Percentiles rank a stretch among this genome's conserved stretches.
phyloP scores from a whole-genome alignment of 495 filamentous ascomycete species.

The Xylaria intraflava region DNA sequence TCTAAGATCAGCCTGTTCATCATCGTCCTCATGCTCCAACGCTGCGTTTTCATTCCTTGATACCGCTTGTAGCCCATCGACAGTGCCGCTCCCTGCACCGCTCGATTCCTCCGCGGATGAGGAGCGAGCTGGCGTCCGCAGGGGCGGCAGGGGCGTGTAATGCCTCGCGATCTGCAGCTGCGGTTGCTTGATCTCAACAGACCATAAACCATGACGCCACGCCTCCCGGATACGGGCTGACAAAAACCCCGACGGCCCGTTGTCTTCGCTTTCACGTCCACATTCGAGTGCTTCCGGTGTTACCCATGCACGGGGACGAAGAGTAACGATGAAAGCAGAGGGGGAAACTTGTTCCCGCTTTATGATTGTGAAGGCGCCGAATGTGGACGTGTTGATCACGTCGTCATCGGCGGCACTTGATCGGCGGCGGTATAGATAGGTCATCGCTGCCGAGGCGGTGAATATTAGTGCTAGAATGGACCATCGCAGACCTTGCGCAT shows the following conservation, averaged over 20 bases:
- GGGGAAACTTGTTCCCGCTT: constrained; percentile 63
- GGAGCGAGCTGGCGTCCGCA: constrained; percentile 8
- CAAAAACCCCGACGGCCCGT: not conserved
- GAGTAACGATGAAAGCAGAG: constrained; percentile 67
- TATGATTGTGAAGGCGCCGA: constrained; percentile 59
- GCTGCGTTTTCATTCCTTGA: constrained; percentile 42
- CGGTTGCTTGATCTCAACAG: constrained; percentile 88
- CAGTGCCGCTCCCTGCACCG: not conserved
- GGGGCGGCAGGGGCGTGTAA: constrained; percentile 78
- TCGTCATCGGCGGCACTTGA: constrained; percentile 1
- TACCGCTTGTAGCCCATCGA: not conserved
- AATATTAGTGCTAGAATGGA: constrained; percentile 3
- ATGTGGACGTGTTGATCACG: constrained; percentile 41
- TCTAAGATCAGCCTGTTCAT: constrained; percentile 42
- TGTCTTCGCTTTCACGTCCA: constrained; percentile 39
- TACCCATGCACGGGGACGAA: constrained; percentile 36
- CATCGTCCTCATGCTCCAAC: constrained; percentile 44
- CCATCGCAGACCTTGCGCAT: not conserved
- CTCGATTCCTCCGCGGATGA: not conserved
- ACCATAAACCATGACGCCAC: constrained; percentile 60
- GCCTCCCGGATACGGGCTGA: constrained; percentile 16
- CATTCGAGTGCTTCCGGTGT: constrained; percentile 22
- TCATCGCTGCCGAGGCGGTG: not conserved
- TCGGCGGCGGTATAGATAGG: constrained; percentile 3
- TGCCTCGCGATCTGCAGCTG: constrained; percentile 79